These are phyloP conservation scores for Rhododendron molle DNA, from an alignment of 148 eudicot species.

Conservation along the genomic window DNA sequence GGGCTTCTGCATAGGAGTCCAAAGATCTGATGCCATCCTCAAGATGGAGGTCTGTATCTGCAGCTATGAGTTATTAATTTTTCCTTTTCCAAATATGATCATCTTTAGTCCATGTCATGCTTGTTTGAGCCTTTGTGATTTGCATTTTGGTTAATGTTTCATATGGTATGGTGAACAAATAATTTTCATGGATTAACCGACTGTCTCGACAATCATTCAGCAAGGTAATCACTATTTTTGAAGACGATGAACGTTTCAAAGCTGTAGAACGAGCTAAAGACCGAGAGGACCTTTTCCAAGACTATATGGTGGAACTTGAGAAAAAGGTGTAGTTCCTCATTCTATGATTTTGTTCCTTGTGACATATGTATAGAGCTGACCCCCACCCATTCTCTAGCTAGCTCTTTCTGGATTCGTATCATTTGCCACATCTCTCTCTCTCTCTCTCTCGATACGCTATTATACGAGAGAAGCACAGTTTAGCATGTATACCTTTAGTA, in stretches of 20 bases:
- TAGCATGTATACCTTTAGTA: neutral
- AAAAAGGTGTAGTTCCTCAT: constrained; percentile 51
- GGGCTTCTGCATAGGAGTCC: constrained; percentile 57
- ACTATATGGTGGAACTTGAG: constrained; percentile 56
- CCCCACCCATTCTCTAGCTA: neutral
- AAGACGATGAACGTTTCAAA: constrained; percentile 84
- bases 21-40: constrained; percentile 60
- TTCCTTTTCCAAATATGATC: neutral
- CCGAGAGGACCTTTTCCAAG: constrained; percentile 79
- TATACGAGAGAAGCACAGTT: neutral
- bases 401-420: neutral
- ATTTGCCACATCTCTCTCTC: neutral
- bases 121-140: constrained; percentile 2
- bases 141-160: neutral
- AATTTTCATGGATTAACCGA: neutral
- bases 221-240: constrained; percentile 58
- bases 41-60: constrained; percentile 70
- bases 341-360: neutral
- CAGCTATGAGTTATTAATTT: neutral
- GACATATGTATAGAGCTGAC: neutral
- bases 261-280: constrained; percentile 79
- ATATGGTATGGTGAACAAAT: constrained; percentile 3
- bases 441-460: neutral
- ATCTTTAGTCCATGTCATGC: neutral
- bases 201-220: constrained; percentile 31